Conservation (phyloP, 2,329 filamentous ascomycete genomes). For the Fusarium pininemorale region DNA sequence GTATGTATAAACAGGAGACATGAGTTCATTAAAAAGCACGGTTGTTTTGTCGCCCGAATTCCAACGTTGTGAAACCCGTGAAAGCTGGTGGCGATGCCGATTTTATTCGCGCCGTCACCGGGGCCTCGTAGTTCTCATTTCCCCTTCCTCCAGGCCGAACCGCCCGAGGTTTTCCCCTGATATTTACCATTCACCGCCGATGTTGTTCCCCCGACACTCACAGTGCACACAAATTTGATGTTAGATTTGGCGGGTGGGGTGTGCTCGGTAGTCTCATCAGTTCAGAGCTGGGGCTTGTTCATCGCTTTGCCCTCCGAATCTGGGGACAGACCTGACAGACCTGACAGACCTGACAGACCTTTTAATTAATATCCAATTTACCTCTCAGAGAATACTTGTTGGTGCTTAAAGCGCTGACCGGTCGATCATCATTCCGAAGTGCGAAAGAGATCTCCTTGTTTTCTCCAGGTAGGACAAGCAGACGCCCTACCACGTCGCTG, state of each 20-base stretch:
- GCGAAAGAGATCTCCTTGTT: neutral
- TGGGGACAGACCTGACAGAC: neutral
- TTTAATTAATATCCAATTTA: neutral
- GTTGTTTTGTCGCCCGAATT: neutral
- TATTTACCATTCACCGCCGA: slow-evolving; percentile 26
- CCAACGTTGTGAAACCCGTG: neutral
- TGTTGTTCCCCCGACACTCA: slow-evolving; percentile 12
- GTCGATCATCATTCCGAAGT: neutral
- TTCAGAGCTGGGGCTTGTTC: slow-evolving; percentile 12
- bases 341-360: neutral
- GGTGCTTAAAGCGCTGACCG: neutral
- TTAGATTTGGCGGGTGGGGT: slow-evolving; percentile 11
- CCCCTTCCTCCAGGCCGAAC: slow-evolving; percentile 6
- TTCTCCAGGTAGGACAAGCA: slow-evolving; percentile 13
- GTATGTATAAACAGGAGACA: neutral
- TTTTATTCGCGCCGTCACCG: slow-evolving; percentile 9
- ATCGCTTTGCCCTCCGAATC: neutral
- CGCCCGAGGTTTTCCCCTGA: slow-evolving; percentile 17
- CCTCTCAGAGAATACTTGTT: neutral
- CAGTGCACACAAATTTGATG: slow-evolving; percentile 17
- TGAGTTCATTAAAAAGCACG: neutral
- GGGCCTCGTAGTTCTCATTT: slow-evolving; percentile 1
- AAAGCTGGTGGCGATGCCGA: slow-evolving; percentile 20
- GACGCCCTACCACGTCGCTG: slow-evolving; percentile 6
- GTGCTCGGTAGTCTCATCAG: slow-evolving; percentile 12